These are phyloP conservation scores for Solanum hybrid DNA, from an alignment of 305 asterid species.

Conservation along the genomic window DNA sequence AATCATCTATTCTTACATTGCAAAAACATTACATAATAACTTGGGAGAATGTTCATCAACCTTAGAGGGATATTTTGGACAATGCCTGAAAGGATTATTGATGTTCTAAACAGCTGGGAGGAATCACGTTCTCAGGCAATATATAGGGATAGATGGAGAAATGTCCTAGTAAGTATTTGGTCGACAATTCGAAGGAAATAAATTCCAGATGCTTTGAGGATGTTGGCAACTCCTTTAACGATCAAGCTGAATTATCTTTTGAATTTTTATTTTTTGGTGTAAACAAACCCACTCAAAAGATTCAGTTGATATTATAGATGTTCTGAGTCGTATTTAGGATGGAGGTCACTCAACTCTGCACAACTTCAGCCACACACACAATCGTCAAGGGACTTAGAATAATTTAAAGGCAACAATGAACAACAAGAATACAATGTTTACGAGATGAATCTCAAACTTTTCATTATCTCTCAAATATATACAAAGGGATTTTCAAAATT, in stretches of 20 bases:
- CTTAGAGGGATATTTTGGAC: background rate
- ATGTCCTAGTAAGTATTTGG: background rate
- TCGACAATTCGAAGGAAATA: background rate
- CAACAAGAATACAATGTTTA: background rate
- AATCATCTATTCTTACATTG: background rate
- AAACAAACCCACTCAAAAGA: background rate
- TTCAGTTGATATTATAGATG: background rate
- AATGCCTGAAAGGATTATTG: background rate
- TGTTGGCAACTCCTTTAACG: background rate
- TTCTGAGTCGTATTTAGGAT: background rate
- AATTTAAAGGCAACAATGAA: background rate
- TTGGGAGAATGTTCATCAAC: background rate
- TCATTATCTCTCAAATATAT: background rate
- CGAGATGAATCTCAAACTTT: background rate
- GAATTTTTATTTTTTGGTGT: background rate
- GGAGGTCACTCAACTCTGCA: background rate
- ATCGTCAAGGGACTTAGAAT: background rate
- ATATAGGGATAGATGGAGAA: background rate
- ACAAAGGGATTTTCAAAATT: background rate
- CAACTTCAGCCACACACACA: background rate
- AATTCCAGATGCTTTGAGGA: background rate
- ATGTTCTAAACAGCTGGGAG: background rate
- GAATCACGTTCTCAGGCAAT: background rate
- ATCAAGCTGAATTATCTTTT: background rate
- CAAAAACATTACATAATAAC: background rate